phyloP scores from a whole-genome alignment of 2,329 filamentous ascomycete genomes.

The Trichoderma sp. region DNA sequence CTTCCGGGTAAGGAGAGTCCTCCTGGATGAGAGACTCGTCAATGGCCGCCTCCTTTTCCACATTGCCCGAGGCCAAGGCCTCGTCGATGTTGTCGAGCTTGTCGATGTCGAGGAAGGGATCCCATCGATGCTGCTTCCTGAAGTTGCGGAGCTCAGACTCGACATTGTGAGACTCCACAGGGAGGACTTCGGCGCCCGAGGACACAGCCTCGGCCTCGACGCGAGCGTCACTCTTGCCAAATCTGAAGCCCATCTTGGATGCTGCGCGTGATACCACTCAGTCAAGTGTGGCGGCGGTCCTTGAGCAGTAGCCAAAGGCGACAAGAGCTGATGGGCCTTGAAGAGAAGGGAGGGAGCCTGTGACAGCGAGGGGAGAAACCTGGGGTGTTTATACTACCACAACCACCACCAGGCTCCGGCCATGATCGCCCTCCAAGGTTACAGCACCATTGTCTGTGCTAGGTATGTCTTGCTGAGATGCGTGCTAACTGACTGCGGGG shows the following conservation, averaged over 20 bases:
- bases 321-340: constrained; percentile 21
- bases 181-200: constrained; percentile 32
- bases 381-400: constrained; percentile 8
- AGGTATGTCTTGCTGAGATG: not conserved
- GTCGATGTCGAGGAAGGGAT: constrained; percentile 59
- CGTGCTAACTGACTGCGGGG: constrained; percentile 5
- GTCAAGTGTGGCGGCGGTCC: constrained; percentile 32
- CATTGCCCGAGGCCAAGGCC: constrained; percentile 48
- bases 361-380: not conserved
- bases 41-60: constrained; percentile 49
- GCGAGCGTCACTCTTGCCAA: constrained; percentile 29
- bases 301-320: not conserved
- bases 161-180: constrained; percentile 28
- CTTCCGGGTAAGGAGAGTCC: constrained; percentile 48
- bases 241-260: constrained; percentile 33
- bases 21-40: constrained; percentile 53
- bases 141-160: constrained; percentile 46
- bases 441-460: constrained; percentile 11
- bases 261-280: constrained; percentile 35
- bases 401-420: not conserved
- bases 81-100: constrained; percentile 56
- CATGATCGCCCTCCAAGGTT: constrained; percentile 1
- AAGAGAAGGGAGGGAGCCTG: not conserved
- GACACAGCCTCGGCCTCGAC: constrained; percentile 30
- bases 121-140: constrained; percentile 56